Conservation (phyloP, 164 flowering plant genomes). For the Buxus sempervirens region DNA sequence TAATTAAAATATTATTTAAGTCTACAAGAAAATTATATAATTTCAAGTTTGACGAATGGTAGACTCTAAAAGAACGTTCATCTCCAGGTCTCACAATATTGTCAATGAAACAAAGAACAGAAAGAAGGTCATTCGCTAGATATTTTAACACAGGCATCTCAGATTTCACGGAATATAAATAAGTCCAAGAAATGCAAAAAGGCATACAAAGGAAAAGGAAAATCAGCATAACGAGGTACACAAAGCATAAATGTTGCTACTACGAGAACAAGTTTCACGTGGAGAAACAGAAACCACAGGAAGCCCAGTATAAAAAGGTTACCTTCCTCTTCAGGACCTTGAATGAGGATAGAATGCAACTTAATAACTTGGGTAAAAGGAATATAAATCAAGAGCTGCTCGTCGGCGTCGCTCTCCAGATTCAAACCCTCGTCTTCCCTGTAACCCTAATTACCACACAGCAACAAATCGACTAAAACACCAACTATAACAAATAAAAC, state of each 20-base stretch:
- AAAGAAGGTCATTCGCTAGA: too few relatives aligned
- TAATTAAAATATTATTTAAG: too few relatives aligned
- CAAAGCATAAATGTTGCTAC: background rate
- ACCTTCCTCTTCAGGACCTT: conserved; percentile 95
- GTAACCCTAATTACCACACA: conserved; percentile 48
- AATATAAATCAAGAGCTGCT: conserved; percentile 82
- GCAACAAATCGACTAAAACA: conserved; percentile 3
- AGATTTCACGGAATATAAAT: background rate
- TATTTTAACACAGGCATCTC: background rate
- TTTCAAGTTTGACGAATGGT: too few relatives aligned
- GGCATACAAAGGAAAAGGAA: background rate
- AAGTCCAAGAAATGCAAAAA: background rate
- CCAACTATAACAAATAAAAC: background rate
- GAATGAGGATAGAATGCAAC: conserved; percentile 59
- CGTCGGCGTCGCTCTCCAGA: conserved; percentile 97
- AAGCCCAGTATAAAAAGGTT: background rate
- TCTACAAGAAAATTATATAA: too few relatives aligned
- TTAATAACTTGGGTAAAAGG: conserved; percentile 91
- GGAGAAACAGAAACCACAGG: background rate
- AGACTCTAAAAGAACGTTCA: too few relatives aligned
- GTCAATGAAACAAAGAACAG: too few relatives aligned
- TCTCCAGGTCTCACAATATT: too few relatives aligned
- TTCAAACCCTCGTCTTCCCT: conserved; percentile 84
- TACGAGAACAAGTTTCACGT: too few relatives aligned
- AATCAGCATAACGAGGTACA: background rate